These are phyloP conservation scores for Ampelocalamus luodianensis DNA, from an alignment of 176 grass and related monocot genomes.

Conservation along the genomic window DNA sequence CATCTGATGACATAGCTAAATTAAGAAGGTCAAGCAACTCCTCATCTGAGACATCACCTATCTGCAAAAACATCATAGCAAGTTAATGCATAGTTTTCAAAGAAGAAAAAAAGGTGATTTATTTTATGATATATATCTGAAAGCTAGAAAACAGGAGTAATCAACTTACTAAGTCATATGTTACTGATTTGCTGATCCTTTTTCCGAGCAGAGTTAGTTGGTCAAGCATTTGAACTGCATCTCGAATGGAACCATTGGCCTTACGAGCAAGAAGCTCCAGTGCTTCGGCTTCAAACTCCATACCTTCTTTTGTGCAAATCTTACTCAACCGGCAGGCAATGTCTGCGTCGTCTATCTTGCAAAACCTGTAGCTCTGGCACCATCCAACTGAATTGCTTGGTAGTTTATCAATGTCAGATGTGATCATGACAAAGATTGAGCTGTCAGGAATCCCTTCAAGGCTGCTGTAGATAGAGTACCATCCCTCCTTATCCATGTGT, in stretches of 20 bases:
- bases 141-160: not conserved
- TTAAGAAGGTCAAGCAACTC: constrained; percentile 83
- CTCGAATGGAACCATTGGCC: constrained; percentile 76
- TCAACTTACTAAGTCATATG: constrained; percentile 75
- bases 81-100: constrained; percentile 33
- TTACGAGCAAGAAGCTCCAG: constrained; percentile 73
- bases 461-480: constrained; percentile 74
- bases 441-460: constrained; percentile 69
- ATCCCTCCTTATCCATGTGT: constrained; percentile 70
- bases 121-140: not conserved
- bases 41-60: constrained; percentile 86
- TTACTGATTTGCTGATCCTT: constrained; percentile 73
- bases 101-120: not conserved
- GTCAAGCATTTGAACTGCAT: constrained; percentile 83
- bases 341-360: constrained; percentile 61
- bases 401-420: constrained; percentile 75
- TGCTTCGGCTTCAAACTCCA: constrained; percentile 74
- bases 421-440: constrained; percentile 88
- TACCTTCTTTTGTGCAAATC: constrained; percentile 85
- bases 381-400: constrained; percentile 59
- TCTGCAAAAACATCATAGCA: constrained; percentile 49
- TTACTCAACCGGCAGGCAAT: constrained; percentile 59
- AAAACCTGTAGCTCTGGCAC: constrained; percentile 80
- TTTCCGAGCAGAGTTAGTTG: constrained; percentile 85
- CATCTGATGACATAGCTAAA: constrained; percentile 80